A percentile compares a stretch with the other conserved stretches of the same genome.
These are phyloP conservation scores for Pleurostoma richardsiae DNA, from an alignment of 2,329 filamentous ascomycete species.

Conservation along the genomic window DNA sequence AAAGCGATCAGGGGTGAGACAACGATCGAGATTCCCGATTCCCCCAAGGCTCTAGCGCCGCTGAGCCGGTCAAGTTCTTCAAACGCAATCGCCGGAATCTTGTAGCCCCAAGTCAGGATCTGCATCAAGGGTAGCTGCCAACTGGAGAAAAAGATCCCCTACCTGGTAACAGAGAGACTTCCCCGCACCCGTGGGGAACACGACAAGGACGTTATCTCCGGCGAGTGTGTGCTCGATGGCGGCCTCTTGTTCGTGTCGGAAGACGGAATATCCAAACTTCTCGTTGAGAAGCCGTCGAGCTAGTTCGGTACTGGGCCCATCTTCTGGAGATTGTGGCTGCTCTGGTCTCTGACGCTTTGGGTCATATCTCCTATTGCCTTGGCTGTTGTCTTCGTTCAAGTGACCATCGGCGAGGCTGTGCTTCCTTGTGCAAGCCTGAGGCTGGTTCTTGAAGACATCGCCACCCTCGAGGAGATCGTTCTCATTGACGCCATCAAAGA, in stretches of 20 bases:
- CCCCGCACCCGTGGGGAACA: constrained; percentile 44
- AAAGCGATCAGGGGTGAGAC: constrained; percentile 52
- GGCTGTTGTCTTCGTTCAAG: background rate
- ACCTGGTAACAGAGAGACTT: constrained; percentile 46
- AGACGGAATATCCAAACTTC: constrained; percentile 31
- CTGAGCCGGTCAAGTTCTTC: constrained; percentile 30
- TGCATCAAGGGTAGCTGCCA: too few relatives aligned
- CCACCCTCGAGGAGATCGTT: constrained; percentile 4
- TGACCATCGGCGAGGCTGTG: background rate
- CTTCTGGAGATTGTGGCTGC: background rate
- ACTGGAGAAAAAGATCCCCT: background rate
- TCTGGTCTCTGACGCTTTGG: constrained; percentile 6
- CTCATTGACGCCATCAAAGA: constrained; percentile 20
- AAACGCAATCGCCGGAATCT: constrained; percentile 42
- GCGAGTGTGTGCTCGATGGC: constrained; percentile 30
- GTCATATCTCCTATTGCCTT: background rate
- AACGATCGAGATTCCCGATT: constrained; percentile 48
- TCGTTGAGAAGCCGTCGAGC: constrained; percentile 24
- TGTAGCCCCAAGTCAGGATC: constrained; percentile 10
- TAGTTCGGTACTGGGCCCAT: constrained; percentile 5
- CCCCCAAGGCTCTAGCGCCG: constrained; percentile 17
- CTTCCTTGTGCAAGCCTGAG: background rate
- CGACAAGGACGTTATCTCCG: constrained; percentile 34
- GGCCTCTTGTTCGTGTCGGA: constrained; percentile 38
- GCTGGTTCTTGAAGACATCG: constrained; percentile 4